A percentile compares a stretch with the other conserved stretches of the same genome.
Evolutionary conservation across 768 basidiomycete genomes (phyloP).

Genomic region (Tubosaeta brunneosetosa): DNA sequence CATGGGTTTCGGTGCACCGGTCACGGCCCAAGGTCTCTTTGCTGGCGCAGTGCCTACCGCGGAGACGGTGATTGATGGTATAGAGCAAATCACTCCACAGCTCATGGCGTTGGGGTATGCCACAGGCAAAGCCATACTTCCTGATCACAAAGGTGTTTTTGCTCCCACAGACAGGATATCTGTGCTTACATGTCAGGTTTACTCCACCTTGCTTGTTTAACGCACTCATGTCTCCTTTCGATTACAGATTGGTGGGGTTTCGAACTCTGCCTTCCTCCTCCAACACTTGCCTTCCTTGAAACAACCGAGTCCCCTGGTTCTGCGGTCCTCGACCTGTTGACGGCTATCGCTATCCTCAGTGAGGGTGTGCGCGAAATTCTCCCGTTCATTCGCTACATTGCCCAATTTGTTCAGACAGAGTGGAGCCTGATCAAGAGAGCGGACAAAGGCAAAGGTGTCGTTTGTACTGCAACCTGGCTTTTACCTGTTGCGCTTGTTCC

Average conservation of each 20-base stretch:
- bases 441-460: slow-evolving; percentile 70
- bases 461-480: slow-evolving; percentile 89
- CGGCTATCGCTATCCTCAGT: slow-evolving; percentile 63
- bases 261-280: slow-evolving; percentile 70
- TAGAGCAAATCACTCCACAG: slow-evolving; percentile 69
- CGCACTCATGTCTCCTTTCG: slow-evolving; percentile 5
- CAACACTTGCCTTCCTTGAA: slow-evolving; percentile 56
- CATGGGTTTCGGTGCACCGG: slow-evolving; percentile 72
- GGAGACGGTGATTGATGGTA: slow-evolving; percentile 62
- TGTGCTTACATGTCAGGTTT: slow-evolving; percentile 67
- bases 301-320: slow-evolving; percentile 56
- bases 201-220: background rate
- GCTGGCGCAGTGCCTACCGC: slow-evolving; percentile 75
- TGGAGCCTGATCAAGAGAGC: slow-evolving; percentile 59
- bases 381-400: slow-evolving; percentile 79
- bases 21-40: slow-evolving; percentile 59
- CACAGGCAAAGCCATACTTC: slow-evolving; percentile 57
- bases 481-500: slow-evolving; percentile 78
- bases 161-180: slow-evolving; percentile 78
- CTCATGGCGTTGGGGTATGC: slow-evolving; percentile 76
- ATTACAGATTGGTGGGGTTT: slow-evolving; percentile 85
- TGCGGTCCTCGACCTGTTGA: slow-evolving; percentile 67
- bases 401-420: slow-evolving; percentile 75
- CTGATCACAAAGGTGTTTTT: slow-evolving; percentile 65
- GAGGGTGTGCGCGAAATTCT: slow-evolving; percentile 78